Evolutionary conservation across 306 rosid genomes (phyloP).

Genomic region (Sindora glabra): DNA sequence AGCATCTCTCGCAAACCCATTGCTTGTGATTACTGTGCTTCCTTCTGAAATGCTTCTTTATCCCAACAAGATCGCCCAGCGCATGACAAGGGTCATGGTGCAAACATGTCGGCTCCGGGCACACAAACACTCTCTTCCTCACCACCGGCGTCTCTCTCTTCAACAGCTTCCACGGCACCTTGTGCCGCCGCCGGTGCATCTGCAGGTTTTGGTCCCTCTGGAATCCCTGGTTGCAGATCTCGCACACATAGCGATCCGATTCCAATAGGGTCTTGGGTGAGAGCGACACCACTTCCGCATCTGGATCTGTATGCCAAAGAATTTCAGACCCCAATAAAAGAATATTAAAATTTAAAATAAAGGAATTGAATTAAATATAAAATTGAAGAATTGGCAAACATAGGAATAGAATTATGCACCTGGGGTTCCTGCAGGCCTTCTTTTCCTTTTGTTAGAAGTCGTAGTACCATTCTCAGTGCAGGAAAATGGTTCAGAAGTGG

Average conservation of each 20-base stretch:
- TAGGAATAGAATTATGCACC: conserved; percentile 32
- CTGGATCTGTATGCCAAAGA: conserved; percentile 64
- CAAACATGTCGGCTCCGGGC: conserved; percentile 89
- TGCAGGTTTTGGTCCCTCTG: conserved; percentile 98
- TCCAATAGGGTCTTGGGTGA: conserved; percentile 90
- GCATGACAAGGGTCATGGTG: conserved; percentile 98
- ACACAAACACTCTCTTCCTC: conserved; percentile 84
- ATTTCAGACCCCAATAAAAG: not conserved
- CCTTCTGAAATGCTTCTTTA: conserved; percentile 87
- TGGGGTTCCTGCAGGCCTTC: conserved; percentile 99
- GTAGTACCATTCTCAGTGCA: conserved; percentile 50
- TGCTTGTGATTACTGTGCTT: conserved; percentile 94
- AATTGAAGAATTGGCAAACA: no score
- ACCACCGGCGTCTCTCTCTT: conserved; percentile 84
- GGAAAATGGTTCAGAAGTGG: conserved; percentile 68
- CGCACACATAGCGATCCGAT: conserved; percentile 97
- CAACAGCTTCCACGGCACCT: conserved; percentile 95
- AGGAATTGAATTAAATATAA: not conserved
- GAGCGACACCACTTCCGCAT: conserved; percentile 95
- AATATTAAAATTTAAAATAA: not conserved
- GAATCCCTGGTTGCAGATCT: conserved; percentile 99
- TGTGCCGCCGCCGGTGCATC: conserved; percentile 95
- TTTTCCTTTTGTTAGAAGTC: conserved; percentile 58
- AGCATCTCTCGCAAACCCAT: conserved; percentile 90
- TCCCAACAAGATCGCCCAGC: conserved; percentile 94